phyloP scores from a whole-genome alignment of 805 yeast species.

The Clavispora vitiphila region DNA sequence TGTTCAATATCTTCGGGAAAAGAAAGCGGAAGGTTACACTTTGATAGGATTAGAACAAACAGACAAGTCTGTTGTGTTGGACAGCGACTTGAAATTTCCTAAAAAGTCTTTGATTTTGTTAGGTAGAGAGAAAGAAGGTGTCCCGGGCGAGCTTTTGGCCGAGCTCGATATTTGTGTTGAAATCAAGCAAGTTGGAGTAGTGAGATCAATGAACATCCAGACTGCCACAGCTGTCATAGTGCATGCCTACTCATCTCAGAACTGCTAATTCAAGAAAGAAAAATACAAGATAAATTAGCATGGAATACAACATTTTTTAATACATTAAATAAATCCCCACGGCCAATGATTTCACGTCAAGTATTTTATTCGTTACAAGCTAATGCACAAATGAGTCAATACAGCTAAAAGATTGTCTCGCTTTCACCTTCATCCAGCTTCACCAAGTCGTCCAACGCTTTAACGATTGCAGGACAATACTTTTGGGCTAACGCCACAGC shows the following conservation, averaged over 20 bases:
- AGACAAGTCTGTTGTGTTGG: conserved; percentile 73
- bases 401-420: conserved; percentile 11
- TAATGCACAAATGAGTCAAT: too few species aligned
- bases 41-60: conserved; percentile 91
- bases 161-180: conserved; percentile 85
- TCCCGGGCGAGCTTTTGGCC: conserved; percentile 78
- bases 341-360: too few species aligned
- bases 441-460: conserved; percentile 49
- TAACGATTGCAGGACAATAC: conserved; percentile 58
- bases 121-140: conserved; percentile 88
- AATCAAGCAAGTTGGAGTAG: conserved; percentile 86
- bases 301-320: too few species aligned
- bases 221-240: conserved; percentile 94
- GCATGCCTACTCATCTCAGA: conserved; percentile 78
- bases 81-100: conserved; percentile 66
- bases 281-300: too few species aligned
- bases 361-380: not conserved
- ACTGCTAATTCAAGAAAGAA: conserved; percentile 33
- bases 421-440: conserved; percentile 29
- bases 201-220: conserved; percentile 94
- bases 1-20: conserved; percentile 48
- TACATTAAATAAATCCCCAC: too few species aligned
- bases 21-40: conserved; percentile 74
- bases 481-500: conserved; percentile 55
- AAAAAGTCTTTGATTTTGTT: conserved; percentile 68